A percentile compares a stretch with the other conserved stretches of the same genome.
Conservation (phyloP, 208 protist genomes). For the Leptomonas seymouri region DNA sequence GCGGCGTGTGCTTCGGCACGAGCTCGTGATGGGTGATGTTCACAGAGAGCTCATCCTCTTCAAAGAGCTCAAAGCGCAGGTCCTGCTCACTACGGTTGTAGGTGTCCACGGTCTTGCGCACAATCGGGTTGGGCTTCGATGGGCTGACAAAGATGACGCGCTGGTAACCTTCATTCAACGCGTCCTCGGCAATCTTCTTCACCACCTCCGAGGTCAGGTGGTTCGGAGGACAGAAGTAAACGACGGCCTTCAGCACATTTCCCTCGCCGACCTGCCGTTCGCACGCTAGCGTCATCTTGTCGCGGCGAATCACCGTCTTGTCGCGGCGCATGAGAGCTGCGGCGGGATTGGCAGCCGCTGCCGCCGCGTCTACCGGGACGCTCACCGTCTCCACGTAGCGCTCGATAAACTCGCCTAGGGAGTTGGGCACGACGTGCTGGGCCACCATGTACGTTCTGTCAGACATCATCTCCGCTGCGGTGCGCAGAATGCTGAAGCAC, state of each 20-base stretch:
- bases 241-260: conserved; percentile 56
- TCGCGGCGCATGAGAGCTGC: background rate
- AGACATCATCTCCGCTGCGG: conserved; percentile 85
- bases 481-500: conserved; percentile 80
- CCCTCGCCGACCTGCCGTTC: conserved; percentile 49
- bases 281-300: conserved; percentile 85
- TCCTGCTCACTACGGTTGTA: conserved; percentile 65
- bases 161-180: conserved; percentile 52
- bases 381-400: conserved; percentile 51
- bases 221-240: conserved; percentile 68
- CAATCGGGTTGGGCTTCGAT: conserved; percentile 66
- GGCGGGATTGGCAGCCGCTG: background rate
- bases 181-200: conserved; percentile 58
- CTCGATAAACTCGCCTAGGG: conserved; percentile 69
- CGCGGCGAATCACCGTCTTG: conserved; percentile 59
- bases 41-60: conserved; percentile 95
- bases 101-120: conserved; percentile 70
- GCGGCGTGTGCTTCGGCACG: conserved; percentile 95
- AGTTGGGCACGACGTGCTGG: conserved; percentile 44
- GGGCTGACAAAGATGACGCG: conserved; percentile 72
- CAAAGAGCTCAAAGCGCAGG: conserved; percentile 93
- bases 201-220: conserved; percentile 65
- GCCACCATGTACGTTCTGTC: conserved; percentile 82
- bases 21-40: conserved; percentile 98
- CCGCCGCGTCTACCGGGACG: conserved; percentile 7